Evolutionary conservation across 2,329 filamentous ascomycete genomes (phyloP).

Genomic region (Fonsecaea erecta): DNA sequence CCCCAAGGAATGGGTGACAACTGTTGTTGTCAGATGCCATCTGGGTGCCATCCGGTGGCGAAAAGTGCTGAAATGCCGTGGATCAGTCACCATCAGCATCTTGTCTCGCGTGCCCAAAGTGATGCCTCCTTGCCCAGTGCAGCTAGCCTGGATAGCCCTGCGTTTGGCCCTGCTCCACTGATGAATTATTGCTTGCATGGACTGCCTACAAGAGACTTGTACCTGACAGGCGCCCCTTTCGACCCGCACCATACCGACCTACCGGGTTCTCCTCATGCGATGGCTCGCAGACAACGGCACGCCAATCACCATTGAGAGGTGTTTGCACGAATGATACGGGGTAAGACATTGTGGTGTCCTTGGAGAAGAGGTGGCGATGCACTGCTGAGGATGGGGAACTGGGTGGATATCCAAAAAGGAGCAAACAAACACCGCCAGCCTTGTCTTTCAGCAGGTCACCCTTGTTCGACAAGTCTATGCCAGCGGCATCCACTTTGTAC

Average conservation of each 20-base stretch:
- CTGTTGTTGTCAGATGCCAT: constrained; percentile 4
- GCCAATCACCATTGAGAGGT: not conserved
- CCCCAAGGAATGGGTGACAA: constrained; percentile 1
- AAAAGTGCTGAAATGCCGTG: not conserved
- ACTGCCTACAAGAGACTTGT: not conserved
- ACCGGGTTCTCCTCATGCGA: not conserved
- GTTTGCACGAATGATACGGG: not conserved
- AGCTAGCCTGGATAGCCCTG: constrained; percentile 8
- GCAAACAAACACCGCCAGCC: not conserved
- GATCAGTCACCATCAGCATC: not conserved
- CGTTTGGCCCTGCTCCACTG: constrained; percentile 12
- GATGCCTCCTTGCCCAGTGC: constrained; percentile 10
- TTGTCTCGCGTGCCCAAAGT: constrained; percentile 6
- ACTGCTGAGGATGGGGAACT: not conserved
- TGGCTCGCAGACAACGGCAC: not conserved
- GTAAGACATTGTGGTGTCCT: not conserved
- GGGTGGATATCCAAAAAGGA: not conserved
- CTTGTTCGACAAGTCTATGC: not conserved
- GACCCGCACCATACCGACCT: not conserved
- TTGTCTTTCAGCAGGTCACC: not conserved
- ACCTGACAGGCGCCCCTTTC: constrained; percentile 8
- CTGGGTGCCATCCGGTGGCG: not conserved
- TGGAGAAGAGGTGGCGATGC: not conserved
- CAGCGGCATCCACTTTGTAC: not conserved
- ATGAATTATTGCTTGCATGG: constrained; percentile 11